These are phyloP conservation scores for Prunus yedoensis DNA, from an alignment of 331 rosid species.

Conservation along the genomic window DNA sequence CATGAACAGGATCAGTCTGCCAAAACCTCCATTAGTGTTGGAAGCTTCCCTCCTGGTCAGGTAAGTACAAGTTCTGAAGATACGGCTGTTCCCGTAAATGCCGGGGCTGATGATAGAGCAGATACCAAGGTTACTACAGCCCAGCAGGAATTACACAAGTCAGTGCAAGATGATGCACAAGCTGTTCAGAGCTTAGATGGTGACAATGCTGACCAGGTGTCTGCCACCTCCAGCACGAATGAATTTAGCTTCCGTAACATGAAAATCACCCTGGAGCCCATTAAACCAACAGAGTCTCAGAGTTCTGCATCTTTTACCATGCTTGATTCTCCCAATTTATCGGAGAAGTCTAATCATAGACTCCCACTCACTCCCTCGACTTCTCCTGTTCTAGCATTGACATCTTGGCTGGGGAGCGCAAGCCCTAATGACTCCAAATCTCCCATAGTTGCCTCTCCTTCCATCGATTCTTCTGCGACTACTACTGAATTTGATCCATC, in stretches of 20 bases:
- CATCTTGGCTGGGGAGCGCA: slow-evolving; percentile 88
- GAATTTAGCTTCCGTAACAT: slow-evolving; percentile 56
- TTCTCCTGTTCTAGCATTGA: slow-evolving; percentile 70
- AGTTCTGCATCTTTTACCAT: slow-evolving; percentile 63
- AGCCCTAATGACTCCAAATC: slow-evolving; percentile 56
- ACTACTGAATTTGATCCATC: slow-evolving; percentile 60
- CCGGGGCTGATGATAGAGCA: slow-evolving; percentile 44
- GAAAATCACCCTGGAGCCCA: slow-evolving; percentile 47
- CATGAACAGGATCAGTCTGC: slow-evolving; percentile 76
- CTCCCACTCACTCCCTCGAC: slow-evolving; percentile 50
- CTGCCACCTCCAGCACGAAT: slow-evolving; percentile 62
- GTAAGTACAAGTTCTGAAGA: slow-evolving; percentile 93
- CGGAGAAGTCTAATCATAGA: slow-evolving; percentile 76
- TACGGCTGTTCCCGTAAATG: slow-evolving; percentile 40
- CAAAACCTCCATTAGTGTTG: slow-evolving; percentile 86
- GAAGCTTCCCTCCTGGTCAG: slow-evolving; percentile 93
- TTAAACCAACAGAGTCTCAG: slow-evolving; percentile 58
- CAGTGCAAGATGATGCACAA: slow-evolving; percentile 42
- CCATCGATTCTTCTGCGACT: slow-evolving; percentile 64
- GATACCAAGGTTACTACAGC: slow-evolving; percentile 39
- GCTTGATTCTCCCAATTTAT: slow-evolving; percentile 76
- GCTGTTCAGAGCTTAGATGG: slow-evolving; percentile 62
- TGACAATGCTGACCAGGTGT: slow-evolving; percentile 67
- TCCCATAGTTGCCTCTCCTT: slow-evolving; percentile 57
- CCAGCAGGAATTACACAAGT: slow-evolving; percentile 42